Base-by-base conservation (phyloP, 2,329 filamentous ascomycete species). In the Cladorrhinum sp. region DNA sequence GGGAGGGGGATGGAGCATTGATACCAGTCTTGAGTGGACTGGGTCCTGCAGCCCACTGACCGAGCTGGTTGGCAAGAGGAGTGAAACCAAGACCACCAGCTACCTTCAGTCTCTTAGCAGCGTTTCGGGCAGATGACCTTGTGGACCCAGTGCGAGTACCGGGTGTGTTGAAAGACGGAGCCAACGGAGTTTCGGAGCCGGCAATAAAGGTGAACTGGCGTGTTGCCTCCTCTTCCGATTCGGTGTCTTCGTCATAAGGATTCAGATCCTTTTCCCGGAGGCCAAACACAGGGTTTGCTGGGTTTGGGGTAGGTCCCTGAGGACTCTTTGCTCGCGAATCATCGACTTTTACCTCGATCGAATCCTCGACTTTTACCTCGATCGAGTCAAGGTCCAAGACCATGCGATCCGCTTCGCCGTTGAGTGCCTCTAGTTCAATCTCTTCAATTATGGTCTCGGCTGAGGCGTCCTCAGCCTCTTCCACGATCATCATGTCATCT, bases 1-100 rank as follows among this genome's bases (percentile, higher is more conserved):
- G 18, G 7, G 22, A 60, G 65, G 71, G 50, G 54, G 69, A 64
- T 65, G 73, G 32, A 64, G 67, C 58, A 65, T 66, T 22, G 49
- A 67, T 57, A 62, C 67, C 70, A 67, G 63, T 67, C 64, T 82
- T 80, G 5, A 72, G 68, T 2, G 85, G 85, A 64, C 84, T 89
- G 23, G 78, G 61, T 20, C 65, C 78, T 1, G 87, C 79, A 64
- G 81, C 80, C 88, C 89, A 91, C 23, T 80, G 78, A 61, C 77
- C 81, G 3, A 91, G 75, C 67, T 87, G 82, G 38, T 81, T 77
- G 3, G 84, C 84, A 38, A 91, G 75, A 23, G 86, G 85, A 1
- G 86, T 89, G 63, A 90, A 88, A 1, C 85, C 85, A 55, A 84
- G 59, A n/a, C 59, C 54, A 36, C 50, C 50, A 22, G 62, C 55